Conservation (phyloP, 2,329 filamentous ascomycete species). For the Hypoxylon sp. region DNA sequence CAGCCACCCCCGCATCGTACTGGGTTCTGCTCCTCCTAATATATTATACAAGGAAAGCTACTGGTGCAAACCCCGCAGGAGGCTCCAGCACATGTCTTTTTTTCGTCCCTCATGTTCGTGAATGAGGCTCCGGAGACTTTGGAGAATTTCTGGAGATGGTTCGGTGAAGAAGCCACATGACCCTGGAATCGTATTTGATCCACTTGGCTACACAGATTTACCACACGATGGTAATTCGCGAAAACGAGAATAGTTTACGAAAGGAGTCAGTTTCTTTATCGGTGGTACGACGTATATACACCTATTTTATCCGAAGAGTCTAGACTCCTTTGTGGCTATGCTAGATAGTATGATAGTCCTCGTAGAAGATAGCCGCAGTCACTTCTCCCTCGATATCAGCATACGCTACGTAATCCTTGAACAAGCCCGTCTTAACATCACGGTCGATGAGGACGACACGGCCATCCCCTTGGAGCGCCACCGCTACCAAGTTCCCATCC, state of each 20-base stretch:
- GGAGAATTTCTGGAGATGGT: not conserved
- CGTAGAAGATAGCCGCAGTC: constrained; percentile 65
- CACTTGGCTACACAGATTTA: not conserved
- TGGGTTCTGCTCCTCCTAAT: constrained; percentile 29
- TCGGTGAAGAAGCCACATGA: constrained; percentile 32
- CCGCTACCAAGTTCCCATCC: constrained; percentile 74
- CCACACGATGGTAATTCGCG: constrained; percentile 13
- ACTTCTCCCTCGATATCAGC: constrained; percentile 62
- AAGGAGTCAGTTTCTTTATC: constrained; percentile 9
- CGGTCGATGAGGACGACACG: constrained; percentile 74
- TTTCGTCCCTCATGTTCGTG: constrained; percentile 14
- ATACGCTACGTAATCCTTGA: constrained; percentile 64
- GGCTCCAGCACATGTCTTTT: constrained; percentile 23
- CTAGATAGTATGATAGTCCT: constrained; percentile 51
- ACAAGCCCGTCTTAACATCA: constrained; percentile 70
- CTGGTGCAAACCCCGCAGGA: constrained; percentile 36
- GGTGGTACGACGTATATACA: constrained; percentile 29
- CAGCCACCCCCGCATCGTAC: constrained; percentile 29
- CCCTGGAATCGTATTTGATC: constrained; percentile 5
- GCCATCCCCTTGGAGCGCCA: constrained; percentile 74
- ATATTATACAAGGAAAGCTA: constrained; percentile 16
- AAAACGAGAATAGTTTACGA: constrained; percentile 5
- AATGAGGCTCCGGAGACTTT: constrained; percentile 39
- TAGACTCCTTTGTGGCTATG: constrained; percentile 3
- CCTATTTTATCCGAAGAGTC: constrained; percentile 31